phyloP scores from a whole-genome alignment of 768 basidiomycete genomes.

The Calocybe gangraenosa region DNA sequence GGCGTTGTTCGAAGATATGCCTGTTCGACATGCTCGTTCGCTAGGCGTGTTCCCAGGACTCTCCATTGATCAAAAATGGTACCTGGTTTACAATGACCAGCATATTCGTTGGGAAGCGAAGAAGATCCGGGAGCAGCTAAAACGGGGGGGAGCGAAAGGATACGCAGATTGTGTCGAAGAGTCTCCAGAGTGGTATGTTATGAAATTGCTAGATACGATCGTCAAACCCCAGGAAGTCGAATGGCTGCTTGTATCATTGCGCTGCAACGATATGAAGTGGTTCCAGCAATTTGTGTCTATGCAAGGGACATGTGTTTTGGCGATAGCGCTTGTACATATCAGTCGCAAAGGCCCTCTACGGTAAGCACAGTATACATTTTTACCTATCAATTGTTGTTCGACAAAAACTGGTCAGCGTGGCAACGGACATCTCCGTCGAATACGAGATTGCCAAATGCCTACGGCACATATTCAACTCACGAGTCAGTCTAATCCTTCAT shows the following conservation, averaged over 20 bases:
- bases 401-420: background rate
- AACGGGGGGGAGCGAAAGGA: background rate
- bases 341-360: background rate
- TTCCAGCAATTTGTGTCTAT: background rate
- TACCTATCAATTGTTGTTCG: too few species aligned
- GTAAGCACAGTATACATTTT: background rate
- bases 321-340: background rate
- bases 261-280: background rate
- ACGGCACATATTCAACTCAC: background rate
- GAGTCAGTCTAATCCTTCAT: background rate
- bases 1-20: background rate
- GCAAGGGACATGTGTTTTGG: background rate
- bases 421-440: background rate
- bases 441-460: background rate
- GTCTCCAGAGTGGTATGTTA: slow-evolving; percentile 2
- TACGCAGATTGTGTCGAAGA: background rate
- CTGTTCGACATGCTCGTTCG: background rate
- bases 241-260: background rate
- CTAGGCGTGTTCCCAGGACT: background rate
- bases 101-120: background rate
- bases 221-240: background rate
- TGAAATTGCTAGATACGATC: background rate
- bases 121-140: background rate
- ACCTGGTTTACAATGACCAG: background rate
- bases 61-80: slow-evolving; percentile 1